Base-by-base conservation (phyloP, 768 basidiomycete genomes). In the Amanita thiersii region DNA sequence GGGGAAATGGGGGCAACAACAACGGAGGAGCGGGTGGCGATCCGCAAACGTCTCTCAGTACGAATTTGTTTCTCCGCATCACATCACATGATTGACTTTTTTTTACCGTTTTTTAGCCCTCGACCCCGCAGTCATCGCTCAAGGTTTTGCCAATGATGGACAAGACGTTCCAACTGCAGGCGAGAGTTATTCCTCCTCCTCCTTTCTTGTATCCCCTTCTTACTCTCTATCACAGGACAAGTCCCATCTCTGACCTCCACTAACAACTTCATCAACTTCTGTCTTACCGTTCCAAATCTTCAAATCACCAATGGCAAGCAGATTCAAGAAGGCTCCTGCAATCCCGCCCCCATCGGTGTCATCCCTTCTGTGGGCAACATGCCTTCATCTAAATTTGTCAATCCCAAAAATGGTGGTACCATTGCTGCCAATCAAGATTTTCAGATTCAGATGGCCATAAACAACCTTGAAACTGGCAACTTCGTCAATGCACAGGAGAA, bases 261-360 rank as follows among this genome's bases (percentile, higher is more conserved):
- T 14, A 76, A 80, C 60, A 79, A 79, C 62, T 80, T 73, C 50
- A 70, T 73, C 62, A 72, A 74, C 60, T 68, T 68, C 52, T 77
- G 72, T 51, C 53, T 62, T 11, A 66, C 61, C 9, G 53, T 57
- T 6, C 58, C 64, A 25, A 54, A 66, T 43, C 57, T 67, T 40
- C 68, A 70, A 12, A 56, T 77, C 46, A 77, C 75, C 26, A 57
- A 78, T 54, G 76, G 75, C n/a, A 50, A 65, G 47, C 73, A 69
- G 48, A 63, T 69, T 47, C 49, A 55, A 24, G 57, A 57, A 20
- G 73, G 69, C 37, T 77, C 74, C 36, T 72, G 77, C 57, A 80
- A 79, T 57, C 66, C 71, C 8, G 67, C 68, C 6, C 70, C 72
- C 10, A 75, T 75, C 55, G 73, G 73, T 40, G 53, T 62, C 39